Evolutionary conservation across 371 early-diverging fungal genomes (phyloP).

Genomic region (Saksenaea vasiformis): DNA sequence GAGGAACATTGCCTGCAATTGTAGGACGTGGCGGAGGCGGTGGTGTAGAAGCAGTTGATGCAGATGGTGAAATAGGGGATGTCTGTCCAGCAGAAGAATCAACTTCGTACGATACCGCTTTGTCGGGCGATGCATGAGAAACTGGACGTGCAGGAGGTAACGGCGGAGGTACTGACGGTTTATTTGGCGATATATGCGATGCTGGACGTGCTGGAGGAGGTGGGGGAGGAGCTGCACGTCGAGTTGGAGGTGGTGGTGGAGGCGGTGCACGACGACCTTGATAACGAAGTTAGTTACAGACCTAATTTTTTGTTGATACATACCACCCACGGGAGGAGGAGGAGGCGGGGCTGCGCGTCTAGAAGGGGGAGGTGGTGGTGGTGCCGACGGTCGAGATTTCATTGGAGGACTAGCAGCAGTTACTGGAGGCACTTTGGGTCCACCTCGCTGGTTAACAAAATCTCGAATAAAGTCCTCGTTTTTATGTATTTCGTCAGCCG

Average conservation of each 20-base stretch:
- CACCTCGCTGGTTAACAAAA: slow-evolving; percentile 47
- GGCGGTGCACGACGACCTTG: slow-evolving; percentile 47
- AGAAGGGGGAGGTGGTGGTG: slow-evolving; percentile 25
- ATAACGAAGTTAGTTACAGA: not conserved
- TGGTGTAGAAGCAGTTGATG: not conserved
- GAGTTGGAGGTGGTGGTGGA: slow-evolving; percentile 34
- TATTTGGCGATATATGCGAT: slow-evolving; percentile 3
- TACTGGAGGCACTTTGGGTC: slow-evolving; percentile 28
- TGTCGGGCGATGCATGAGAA: slow-evolving; percentile 6
- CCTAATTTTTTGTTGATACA: not conserved
- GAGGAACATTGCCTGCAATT: not conserved
- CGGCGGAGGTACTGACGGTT: not conserved
- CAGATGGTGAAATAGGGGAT: slow-evolving; percentile 8
- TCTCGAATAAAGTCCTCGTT: slow-evolving; percentile 51
- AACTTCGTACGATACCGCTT: not conserved
- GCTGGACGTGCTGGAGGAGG: slow-evolving; percentile 18
- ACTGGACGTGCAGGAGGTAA: slow-evolving; percentile 14
- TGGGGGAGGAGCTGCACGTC: slow-evolving; percentile 17
- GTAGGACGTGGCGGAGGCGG: not conserved
- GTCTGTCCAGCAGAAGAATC: slow-evolving; percentile 3
- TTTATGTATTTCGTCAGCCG: slow-evolving; percentile 42
- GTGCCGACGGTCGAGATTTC: slow-evolving; percentile 6
- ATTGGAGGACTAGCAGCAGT: not conserved
- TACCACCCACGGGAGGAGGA: slow-evolving; percentile 42
- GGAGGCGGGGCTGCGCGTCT: slow-evolving; percentile 36